Percentiles rank a stretch among this genome's conserved stretches.
phyloP scores from a whole-genome alignment of 2,329 filamentous ascomycete genomes.

The Colletotrichum somersetense region DNA sequence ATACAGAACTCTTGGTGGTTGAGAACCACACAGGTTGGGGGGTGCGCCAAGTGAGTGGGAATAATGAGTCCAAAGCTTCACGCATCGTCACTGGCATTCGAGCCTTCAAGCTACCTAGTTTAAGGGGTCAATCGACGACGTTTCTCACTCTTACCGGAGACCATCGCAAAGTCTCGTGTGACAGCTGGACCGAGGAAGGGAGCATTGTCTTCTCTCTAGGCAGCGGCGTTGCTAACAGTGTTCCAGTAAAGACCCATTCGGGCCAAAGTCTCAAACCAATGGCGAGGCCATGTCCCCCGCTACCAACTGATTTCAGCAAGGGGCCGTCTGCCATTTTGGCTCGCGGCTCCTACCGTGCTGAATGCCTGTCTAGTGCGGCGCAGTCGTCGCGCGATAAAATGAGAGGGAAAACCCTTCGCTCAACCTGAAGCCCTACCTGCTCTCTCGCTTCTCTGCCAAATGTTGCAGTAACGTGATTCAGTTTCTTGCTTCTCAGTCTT shows the following conservation, averaged over 20 bases:
- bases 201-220: constrained; percentile 7
- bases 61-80: neutral
- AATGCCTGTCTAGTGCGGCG: constrained; percentile 23
- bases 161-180: neutral
- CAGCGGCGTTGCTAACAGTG: constrained; percentile 25
- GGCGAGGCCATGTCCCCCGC: constrained; percentile 19
- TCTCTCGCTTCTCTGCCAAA: constrained; percentile 12
- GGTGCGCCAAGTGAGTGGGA: neutral
- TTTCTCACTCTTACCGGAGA: neutral
- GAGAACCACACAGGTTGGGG: too few relatives aligned
- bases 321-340: constrained; percentile 10
- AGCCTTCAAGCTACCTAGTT: neutral
- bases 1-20: neutral
- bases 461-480: neutral
- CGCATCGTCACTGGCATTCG: neutral
- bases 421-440: neutral
- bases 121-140: neutral
- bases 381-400: constrained; percentile 31
- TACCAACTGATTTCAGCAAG: constrained; percentile 1
- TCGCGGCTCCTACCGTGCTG: constrained; percentile 4
- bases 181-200: neutral
- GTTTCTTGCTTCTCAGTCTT: neutral
- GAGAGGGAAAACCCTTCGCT: constrained; percentile 17
- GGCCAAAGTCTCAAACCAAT: constrained; percentile 21
- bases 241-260: constrained; percentile 15